These are phyloP conservation scores for Uncinocarpus reesii DNA, from an alignment of 2,329 filamentous ascomycete species.

Conservation along the genomic window DNA sequence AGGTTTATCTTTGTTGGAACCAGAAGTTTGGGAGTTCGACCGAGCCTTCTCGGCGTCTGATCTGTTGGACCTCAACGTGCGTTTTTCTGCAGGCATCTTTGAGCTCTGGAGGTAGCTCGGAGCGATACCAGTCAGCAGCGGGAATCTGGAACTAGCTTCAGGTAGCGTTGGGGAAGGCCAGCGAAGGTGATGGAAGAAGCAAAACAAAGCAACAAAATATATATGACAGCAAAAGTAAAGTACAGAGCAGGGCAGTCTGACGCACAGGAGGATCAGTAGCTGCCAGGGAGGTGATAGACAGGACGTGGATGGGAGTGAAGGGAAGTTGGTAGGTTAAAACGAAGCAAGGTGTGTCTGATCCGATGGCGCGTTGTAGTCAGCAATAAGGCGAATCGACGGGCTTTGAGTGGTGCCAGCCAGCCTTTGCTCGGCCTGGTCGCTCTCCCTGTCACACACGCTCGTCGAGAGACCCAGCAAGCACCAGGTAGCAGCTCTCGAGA, in stretches of 20 bases:
- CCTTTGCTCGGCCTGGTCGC: not conserved
- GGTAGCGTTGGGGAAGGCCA: not conserved
- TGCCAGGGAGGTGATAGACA: not conserved
- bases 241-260: not conserved
- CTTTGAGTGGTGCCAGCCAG: conserved; percentile 13
- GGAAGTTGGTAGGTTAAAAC: conserved; percentile 5
- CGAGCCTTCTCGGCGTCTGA: conserved; percentile 37
- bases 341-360: conserved; percentile 8
- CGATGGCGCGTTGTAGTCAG: conserved; percentile 14
- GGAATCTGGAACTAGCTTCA: conserved; percentile 9
- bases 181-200: conserved; percentile 6
- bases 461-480: too few relatives aligned
- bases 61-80: conserved; percentile 40
- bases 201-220: not conserved
- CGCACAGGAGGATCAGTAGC: not conserved
- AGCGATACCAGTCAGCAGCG: conserved; percentile 3
- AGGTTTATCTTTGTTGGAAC: conserved; percentile 37
- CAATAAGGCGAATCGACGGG: not conserved
- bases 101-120: conserved; percentile 18
- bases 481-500: too few relatives aligned
- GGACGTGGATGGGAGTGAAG: not conserved
- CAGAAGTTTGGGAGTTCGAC: conserved; percentile 36
- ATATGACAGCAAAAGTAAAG: not conserved
- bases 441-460: not conserved
- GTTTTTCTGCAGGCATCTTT: conserved; percentile 40